These are phyloP conservation scores for Neocatenulostroma microsporum DNA, from an alignment of 2,329 filamentous ascomycete species.

Conservation along the genomic window DNA sequence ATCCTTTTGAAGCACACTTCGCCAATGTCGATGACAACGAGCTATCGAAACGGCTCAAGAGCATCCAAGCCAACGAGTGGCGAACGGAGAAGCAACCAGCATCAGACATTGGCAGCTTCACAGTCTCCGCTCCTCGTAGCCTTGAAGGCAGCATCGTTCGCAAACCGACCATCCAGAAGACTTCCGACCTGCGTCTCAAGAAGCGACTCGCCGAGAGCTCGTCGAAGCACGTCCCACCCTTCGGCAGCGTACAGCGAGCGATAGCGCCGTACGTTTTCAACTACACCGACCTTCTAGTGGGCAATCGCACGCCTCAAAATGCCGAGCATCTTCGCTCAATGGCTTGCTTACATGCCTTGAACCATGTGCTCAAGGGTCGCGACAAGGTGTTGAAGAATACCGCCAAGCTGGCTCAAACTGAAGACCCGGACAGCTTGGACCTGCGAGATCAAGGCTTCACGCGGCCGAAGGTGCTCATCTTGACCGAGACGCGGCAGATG, in stretches of 20 bases:
- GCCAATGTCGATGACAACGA: constrained; percentile 56
- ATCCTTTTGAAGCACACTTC: constrained; percentile 80
- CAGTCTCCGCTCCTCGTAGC: constrained; percentile 14
- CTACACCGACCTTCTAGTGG: constrained; percentile 74
- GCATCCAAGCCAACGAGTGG: constrained; percentile 45
- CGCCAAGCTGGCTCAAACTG: constrained; percentile 62
- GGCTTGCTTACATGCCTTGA: constrained; percentile 74
- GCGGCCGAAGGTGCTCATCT: constrained; percentile 81
- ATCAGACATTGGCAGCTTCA: constrained; percentile 9
- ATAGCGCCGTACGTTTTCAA: constrained; percentile 68
- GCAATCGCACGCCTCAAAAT: constrained; percentile 62
- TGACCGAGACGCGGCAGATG: constrained; percentile 81
- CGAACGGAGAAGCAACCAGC: constrained; percentile 19
- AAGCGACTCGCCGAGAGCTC: constrained; percentile 55
- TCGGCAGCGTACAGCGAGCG: constrained; percentile 56
- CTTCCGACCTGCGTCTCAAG: constrained; percentile 55
- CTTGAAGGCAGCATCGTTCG: constrained; percentile 7
- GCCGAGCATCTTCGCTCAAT: constrained; percentile 62
- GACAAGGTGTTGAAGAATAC: constrained; percentile 92
- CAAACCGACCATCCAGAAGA: constrained; percentile 8
- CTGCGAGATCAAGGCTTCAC: constrained; percentile 92
- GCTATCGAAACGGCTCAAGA: constrained; percentile 46
- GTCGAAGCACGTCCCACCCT: constrained; percentile 46
- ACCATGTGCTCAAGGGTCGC: constrained; percentile 88
- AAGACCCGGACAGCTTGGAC: constrained; percentile 57